These are phyloP conservation scores for Diutina mesorugosa DNA, from an alignment of 1,139 yeast species.

Conservation along the genomic window DNA sequence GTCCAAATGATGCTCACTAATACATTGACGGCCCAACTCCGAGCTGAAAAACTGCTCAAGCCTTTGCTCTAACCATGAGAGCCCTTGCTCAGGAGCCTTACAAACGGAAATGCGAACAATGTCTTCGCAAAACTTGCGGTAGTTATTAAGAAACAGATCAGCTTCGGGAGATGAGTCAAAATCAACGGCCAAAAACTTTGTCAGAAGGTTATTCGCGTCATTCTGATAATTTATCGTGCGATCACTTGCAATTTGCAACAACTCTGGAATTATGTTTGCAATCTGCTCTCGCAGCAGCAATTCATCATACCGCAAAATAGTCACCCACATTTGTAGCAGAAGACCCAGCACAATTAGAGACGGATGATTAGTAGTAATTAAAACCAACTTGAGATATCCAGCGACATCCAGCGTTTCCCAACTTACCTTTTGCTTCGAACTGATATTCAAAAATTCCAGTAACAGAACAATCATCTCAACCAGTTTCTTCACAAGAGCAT, in stretches of 20 bases:
- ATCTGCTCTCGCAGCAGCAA: constrained; percentile 39
- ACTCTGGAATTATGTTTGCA: constrained; percentile 42
- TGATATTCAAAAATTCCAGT: constrained; percentile 48
- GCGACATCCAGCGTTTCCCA: constrained; percentile 45
- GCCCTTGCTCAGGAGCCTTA: constrained; percentile 70
- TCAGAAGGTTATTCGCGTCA: constrained; percentile 51
- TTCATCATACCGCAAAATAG: constrained; percentile 72
- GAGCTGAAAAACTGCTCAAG: constrained; percentile 64
- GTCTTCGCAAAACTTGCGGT: constrained; percentile 78
- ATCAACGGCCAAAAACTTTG: constrained; percentile 61
- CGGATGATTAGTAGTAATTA: constrained; percentile 72
- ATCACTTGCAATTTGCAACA: constrained; percentile 68
- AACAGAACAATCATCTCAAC: constrained; percentile 90
- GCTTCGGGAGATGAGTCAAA: constrained; percentile 83
- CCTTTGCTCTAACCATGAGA: constrained; percentile 69
- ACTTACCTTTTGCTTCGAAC: constrained; percentile 22
- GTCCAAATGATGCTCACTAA: constrained; percentile 41
- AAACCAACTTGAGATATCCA: constrained; percentile 59
- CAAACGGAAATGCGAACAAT: constrained; percentile 82
- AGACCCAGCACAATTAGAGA: constrained; percentile 85
- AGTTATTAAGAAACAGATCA: constrained; percentile 64
- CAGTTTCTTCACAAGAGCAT: constrained; percentile 73
- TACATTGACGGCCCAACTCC: constrained; percentile 54
- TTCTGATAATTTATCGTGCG: constrained; percentile 65
- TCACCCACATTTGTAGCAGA: constrained; percentile 90